phyloP scores from a whole-genome alignment of 768 basidiomycete species.

The Holtermannia corniformis region DNA sequence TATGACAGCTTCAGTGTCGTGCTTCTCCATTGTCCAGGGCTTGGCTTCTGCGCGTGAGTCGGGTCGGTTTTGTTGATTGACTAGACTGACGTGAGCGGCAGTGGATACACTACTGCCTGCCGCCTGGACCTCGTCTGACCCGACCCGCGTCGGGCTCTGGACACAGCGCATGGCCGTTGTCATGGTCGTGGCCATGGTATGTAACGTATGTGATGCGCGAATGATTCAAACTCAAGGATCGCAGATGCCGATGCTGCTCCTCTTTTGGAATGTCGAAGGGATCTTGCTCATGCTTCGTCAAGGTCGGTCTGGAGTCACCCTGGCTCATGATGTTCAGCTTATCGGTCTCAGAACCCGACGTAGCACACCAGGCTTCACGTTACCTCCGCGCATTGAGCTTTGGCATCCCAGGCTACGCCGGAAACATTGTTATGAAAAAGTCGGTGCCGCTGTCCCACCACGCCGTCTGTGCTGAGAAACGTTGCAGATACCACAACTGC shows the following conservation, averaged over 20 bases:
- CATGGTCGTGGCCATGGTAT: conserved; percentile 24
- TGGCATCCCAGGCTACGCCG: conserved; percentile 66
- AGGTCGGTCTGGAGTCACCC: conserved; percentile 10
- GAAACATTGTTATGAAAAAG: conserved; percentile 51
- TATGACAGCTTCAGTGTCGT: conserved; percentile 49
- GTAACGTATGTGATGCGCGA: not conserved
- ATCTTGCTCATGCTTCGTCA: conserved; percentile 54
- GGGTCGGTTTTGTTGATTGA: not conserved
- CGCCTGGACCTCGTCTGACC: conserved; percentile 84
- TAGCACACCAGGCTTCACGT: conserved; percentile 62
- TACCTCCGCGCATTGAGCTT: conserved; percentile 70
- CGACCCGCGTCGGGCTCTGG: conserved; percentile 80
- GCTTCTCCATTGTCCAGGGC: conserved; percentile 71
- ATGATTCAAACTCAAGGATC: not conserved
- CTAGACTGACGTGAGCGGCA: not conserved
- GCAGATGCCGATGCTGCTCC: conserved; percentile 48
- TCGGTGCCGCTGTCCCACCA: conserved; percentile 10
- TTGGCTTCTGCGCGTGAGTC: conserved; percentile 57
- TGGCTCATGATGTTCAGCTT: conserved; percentile 40
- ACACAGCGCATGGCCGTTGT: conserved; percentile 62
- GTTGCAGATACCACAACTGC: conserved; percentile 61
- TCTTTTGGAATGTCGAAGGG: conserved; percentile 76
- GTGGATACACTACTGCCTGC: conserved; percentile 88
- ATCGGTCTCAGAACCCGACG: conserved; percentile 59
- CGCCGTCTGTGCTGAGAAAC: not conserved